These are phyloP conservation scores for Alternaria solani DNA, from an alignment of 2,329 filamentous ascomycete species.

Conservation along the genomic window DNA sequence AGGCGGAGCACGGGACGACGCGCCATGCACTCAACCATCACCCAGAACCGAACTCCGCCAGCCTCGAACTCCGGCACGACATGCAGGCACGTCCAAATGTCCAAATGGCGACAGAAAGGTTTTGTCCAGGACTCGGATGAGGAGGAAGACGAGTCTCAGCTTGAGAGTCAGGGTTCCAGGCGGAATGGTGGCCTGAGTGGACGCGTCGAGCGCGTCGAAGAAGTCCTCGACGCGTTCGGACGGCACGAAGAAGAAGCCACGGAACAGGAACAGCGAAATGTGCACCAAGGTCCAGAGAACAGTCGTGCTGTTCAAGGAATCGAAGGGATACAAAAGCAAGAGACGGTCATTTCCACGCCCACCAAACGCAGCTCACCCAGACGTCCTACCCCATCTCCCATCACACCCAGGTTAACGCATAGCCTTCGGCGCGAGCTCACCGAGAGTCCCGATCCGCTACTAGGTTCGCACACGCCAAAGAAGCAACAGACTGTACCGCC, in stretches of 20 bases:
- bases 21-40: constrained; percentile 25
- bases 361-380: constrained; percentile 16
- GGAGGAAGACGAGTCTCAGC: constrained; percentile 50
- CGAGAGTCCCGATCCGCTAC: constrained; percentile 46
- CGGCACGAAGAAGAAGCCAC: not conserved
- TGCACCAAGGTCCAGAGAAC: not conserved
- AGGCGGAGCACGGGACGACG: constrained; percentile 33
- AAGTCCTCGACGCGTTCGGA: constrained; percentile 3
- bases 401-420: constrained; percentile 23
- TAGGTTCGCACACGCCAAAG: constrained; percentile 25
- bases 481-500: not conserved
- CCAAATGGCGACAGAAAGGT: constrained; percentile 58
- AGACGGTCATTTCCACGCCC: constrained; percentile 8
- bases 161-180: constrained; percentile 35
- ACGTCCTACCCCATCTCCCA: constrained; percentile 31
- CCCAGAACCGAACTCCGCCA: constrained; percentile 24
- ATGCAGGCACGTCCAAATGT: constrained; percentile 55
- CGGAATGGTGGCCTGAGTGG: constrained; percentile 19
- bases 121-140: constrained; percentile 62
- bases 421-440: constrained; percentile 12
- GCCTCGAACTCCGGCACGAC: constrained; percentile 31
- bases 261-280: not conserved
- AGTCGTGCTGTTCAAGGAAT: not conserved
- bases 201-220: constrained; percentile 34
- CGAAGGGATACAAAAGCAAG: not conserved